phyloP scores from a whole-genome alignment of 164 flowering plant species.

The Magnolia kwangsiensis region DNA sequence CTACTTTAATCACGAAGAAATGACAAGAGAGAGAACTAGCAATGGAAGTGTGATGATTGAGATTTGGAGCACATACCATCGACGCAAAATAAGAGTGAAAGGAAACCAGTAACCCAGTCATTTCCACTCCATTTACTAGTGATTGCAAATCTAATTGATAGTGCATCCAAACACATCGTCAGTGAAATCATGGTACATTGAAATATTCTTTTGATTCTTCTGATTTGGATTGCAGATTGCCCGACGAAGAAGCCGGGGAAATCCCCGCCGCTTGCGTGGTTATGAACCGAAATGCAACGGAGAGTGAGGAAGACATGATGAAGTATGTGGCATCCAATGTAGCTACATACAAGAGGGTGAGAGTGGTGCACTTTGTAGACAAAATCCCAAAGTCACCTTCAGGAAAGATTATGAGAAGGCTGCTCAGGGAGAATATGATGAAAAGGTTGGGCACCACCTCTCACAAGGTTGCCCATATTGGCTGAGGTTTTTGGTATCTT shows the following conservation, averaged over 20 bases:
- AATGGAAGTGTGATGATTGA: too few species aligned
- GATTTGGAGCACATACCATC: too few species aligned
- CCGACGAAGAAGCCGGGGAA: conserved; percentile 96
- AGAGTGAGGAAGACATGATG: conserved; percentile 69
- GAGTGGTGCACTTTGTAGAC: conserved; percentile 72
- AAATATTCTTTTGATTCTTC: neutral
- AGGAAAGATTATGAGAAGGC: conserved; percentile 90
- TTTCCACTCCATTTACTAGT: too few species aligned
- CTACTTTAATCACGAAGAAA: too few species aligned
- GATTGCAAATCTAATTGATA: too few species aligned
- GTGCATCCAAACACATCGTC: too few species aligned
- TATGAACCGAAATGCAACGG: conserved; percentile 49
- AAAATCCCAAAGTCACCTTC: conserved; percentile 87
- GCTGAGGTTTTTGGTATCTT: neutral
- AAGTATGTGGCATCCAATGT: conserved; percentile 78
- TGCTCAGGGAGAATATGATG: conserved; percentile 49
- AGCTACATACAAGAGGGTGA: conserved; percentile 74
- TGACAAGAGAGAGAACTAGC: too few species aligned
- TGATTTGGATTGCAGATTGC: conserved; percentile 41
- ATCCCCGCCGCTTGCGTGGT: conserved; percentile 95
- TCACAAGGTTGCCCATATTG: neutral
- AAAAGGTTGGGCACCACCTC: conserved; percentile 16
- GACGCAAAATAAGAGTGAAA: too few species aligned
- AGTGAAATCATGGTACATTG: too few species aligned
- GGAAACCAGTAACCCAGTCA: too few species aligned